Conservation (phyloP, 2,329 filamentous ascomycete genomes). For the Apiospora pterosperma region DNA sequence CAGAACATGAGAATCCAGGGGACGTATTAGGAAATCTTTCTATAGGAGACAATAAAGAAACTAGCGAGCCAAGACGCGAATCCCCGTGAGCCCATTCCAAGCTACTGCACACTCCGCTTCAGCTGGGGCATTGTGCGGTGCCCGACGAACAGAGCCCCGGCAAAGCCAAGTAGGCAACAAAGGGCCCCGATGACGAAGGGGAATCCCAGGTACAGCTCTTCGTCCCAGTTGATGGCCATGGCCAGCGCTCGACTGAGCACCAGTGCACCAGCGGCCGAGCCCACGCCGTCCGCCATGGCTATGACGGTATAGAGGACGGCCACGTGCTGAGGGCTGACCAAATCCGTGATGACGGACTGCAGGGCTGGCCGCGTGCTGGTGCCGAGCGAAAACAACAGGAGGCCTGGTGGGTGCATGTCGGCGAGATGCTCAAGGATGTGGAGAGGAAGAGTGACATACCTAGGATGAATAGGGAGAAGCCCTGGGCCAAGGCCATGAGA, state of each 20-base stretch:
- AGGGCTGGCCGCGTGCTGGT: not conserved
- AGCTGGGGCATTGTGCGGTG: not conserved
- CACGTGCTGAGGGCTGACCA: not conserved
- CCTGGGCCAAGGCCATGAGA: not conserved
- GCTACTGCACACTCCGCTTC: not conserved
- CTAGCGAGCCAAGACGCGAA: not conserved
- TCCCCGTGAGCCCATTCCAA: not conserved
- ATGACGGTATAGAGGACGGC: not conserved
- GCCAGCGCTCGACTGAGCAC: not conserved
- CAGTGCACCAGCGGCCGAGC: not conserved
- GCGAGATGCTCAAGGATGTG: not conserved
- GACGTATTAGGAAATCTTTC: not conserved
- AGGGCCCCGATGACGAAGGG: not conserved
- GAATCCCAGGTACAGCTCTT: not conserved
- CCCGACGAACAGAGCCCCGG: not conserved
- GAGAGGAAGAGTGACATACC: not conserved
- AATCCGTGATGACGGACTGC: not conserved
- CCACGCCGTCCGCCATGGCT: not conserved
- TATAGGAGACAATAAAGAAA: not conserved
- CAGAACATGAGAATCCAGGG: not conserved
- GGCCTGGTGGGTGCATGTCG: not conserved
- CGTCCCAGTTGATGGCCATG: not conserved
- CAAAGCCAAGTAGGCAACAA: not conserved
- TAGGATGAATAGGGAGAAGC: not conserved
- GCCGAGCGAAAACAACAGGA: not conserved